Conservation (phyloP, 805 yeast genomes). For the Komagataella pastoris region DNA sequence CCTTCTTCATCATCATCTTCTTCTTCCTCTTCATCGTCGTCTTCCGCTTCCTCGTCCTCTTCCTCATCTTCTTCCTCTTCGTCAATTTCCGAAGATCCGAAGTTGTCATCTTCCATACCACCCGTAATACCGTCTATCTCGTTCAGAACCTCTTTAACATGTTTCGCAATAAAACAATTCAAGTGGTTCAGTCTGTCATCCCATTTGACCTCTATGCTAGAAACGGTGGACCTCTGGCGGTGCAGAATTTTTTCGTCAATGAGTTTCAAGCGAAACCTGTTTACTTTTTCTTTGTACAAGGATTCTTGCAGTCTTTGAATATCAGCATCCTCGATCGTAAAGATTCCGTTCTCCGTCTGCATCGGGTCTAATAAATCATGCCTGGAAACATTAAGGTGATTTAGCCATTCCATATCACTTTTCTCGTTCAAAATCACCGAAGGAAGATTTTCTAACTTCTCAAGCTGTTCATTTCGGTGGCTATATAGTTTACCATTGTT, state of each 20-base stretch:
- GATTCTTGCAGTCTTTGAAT: constrained; percentile 8
- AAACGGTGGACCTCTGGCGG: constrained; percentile 9
- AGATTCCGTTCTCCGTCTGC: background rate
- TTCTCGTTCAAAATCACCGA: constrained; percentile 3
- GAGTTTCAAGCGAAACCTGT: constrained; percentile 15
- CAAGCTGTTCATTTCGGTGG: background rate
- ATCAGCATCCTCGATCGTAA: constrained; percentile 7
- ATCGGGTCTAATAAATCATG: constrained; percentile 6
- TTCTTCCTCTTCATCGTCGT: constrained; percentile 46
- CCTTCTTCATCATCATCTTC: constrained; percentile 36
- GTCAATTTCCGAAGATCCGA: background rate
- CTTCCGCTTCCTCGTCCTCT: constrained; percentile 6
- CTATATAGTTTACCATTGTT: background rate
- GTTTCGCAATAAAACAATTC: constrained; percentile 10
- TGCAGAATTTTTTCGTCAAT: constrained; percentile 14
- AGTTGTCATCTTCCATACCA: constrained; percentile 19
- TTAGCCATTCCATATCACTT: background rate
- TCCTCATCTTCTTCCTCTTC: constrained; percentile 1
- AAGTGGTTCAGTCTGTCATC: constrained; percentile 10
- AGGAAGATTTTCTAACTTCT: constrained; percentile 1
- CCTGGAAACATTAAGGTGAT: background rate
- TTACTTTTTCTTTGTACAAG: constrained; percentile 9
- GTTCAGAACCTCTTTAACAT: constrained; percentile 7
- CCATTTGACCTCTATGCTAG: constrained; percentile 15
- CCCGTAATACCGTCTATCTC: constrained; percentile 7